Evolutionary conservation across 345 rosid species (phyloP).

Genomic region (Eucalyptus pumila): DNA sequence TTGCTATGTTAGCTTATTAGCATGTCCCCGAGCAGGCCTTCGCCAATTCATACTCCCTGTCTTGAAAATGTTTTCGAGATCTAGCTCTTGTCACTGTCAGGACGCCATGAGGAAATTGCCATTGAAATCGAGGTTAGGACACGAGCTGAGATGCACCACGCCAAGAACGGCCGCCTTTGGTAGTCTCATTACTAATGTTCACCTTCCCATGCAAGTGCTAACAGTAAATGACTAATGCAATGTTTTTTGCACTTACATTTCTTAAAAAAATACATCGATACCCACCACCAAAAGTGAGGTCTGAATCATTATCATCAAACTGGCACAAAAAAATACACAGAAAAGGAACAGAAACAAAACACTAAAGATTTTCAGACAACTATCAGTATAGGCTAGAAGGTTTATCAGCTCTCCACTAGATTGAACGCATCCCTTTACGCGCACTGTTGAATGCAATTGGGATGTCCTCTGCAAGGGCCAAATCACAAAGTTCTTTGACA

Average conservation of each 20-base stretch:
- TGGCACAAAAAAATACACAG: neutral
- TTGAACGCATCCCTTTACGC: constrained; percentile 80
- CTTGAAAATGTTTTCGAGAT: neutral
- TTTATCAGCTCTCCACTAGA: constrained; percentile 90
- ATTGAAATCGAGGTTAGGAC: neutral
- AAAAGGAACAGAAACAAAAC: neutral
- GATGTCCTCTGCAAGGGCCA: constrained; percentile 91
- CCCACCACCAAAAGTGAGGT: neutral
- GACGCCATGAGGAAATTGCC: neutral
- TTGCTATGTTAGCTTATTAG: neutral
- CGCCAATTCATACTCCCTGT: neutral
- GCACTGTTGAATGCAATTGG: constrained; percentile 86
- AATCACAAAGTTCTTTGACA: constrained; percentile 74
- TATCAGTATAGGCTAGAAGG: constrained; percentile 87
- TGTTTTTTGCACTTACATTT: neutral
- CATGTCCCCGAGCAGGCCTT: neutral
- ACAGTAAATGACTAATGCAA: neutral
- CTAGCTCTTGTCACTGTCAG: neutral
- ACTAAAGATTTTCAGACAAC: neutral
- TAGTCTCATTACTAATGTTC: neutral
- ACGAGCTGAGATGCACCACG: neutral
- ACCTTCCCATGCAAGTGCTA: neutral
- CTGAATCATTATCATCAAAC: neutral
- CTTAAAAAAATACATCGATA: neutral
- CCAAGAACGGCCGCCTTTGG: neutral